phyloP scores from a whole-genome alignment of 2,329 filamentous ascomycete species.

The Aspergillus candidus region DNA sequence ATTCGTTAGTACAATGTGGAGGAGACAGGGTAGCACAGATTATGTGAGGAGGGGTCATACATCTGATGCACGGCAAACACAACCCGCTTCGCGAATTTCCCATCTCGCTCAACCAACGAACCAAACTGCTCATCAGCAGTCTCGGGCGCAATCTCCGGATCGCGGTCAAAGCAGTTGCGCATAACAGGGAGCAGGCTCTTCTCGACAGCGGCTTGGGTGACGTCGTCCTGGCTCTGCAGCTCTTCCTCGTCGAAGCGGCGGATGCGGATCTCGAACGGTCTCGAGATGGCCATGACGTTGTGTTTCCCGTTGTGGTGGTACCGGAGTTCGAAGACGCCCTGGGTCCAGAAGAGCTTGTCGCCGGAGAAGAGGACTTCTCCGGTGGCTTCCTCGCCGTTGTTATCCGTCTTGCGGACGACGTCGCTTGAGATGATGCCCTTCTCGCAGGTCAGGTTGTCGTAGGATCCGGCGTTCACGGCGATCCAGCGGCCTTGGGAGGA shows the following conservation, averaged over 20 bases:
- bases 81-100: slow-evolving; percentile 81
- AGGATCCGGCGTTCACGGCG: slow-evolving; percentile 68
- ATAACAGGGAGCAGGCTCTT: slow-evolving; percentile 72
- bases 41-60: slow-evolving; percentile 43
- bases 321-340: slow-evolving; percentile 92
- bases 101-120: slow-evolving; percentile 73
- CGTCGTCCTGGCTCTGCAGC: slow-evolving; percentile 50
- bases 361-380: slow-evolving; percentile 85
- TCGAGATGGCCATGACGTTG: slow-evolving; percentile 87
- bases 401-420: slow-evolving; percentile 45
- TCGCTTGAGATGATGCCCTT: slow-evolving; percentile 69
- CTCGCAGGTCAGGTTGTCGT: slow-evolving; percentile 69
- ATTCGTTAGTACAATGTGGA: no score
- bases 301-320: slow-evolving; percentile 93
- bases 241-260: slow-evolving; percentile 72
- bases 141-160: slow-evolving; percentile 82
- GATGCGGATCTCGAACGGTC: slow-evolving; percentile 87
- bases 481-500: slow-evolving; percentile 86
- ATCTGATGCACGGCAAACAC: slow-evolving; percentile 94
- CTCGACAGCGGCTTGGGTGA: slow-evolving; percentile 67
- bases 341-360: slow-evolving; percentile 96
- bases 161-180: slow-evolving; percentile 85
- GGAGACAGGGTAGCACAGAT: slow-evolving; percentile 6
- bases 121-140: slow-evolving; percentile 78
- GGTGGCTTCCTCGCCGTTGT: slow-evolving; percentile 55